Evolutionary conservation across 345 rosid species (phyloP).

Genomic region (Theobroma cacao): DNA sequence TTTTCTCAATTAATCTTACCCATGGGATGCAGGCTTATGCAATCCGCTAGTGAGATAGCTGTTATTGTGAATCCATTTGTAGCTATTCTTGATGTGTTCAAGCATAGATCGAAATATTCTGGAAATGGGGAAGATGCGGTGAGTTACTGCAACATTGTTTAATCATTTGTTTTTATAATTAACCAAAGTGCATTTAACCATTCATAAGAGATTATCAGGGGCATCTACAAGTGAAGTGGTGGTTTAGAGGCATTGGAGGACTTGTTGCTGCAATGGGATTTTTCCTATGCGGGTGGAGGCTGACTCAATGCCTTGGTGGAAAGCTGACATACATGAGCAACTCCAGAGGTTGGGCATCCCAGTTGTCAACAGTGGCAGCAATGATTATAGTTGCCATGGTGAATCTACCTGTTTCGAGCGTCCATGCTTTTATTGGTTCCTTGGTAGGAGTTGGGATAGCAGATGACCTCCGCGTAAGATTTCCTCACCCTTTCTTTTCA

Average conservation of each 20-base stretch:
- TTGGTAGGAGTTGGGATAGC: conserved; percentile 27
- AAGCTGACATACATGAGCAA: conserved; percentile 32
- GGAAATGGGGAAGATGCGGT: conserved; percentile 25
- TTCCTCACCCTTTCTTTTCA: background rate
- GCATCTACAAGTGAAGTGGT: conserved; percentile 21
- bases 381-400: conserved; percentile 20
- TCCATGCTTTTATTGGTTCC: conserved; percentile 32
- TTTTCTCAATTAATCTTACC: background rate
- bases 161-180: background rate
- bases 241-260: conserved; percentile 29
- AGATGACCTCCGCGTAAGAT: conserved; percentile 22
- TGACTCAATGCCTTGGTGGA: conserved; percentile 28
- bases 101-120: conserved; percentile 26
- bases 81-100: conserved; percentile 26
- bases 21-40: conserved; percentile 30
- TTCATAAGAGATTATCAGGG: background rate
- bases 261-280: conserved; percentile 29
- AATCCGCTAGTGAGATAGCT: conserved; percentile 30
- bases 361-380: conserved; percentile 27
- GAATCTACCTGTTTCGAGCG: conserved; percentile 24
- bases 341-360: conserved; percentile 31
- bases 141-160: background rate
- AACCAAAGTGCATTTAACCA: background rate
- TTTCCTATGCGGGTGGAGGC: conserved; percentile 27
- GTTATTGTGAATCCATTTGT: conserved; percentile 30